Percentiles rank a stretch among this genome's conserved stretches.
These are phyloP conservation scores for Myxozyma kluyveri DNA, from an alignment of 805 yeast species.

Conservation along the genomic window DNA sequence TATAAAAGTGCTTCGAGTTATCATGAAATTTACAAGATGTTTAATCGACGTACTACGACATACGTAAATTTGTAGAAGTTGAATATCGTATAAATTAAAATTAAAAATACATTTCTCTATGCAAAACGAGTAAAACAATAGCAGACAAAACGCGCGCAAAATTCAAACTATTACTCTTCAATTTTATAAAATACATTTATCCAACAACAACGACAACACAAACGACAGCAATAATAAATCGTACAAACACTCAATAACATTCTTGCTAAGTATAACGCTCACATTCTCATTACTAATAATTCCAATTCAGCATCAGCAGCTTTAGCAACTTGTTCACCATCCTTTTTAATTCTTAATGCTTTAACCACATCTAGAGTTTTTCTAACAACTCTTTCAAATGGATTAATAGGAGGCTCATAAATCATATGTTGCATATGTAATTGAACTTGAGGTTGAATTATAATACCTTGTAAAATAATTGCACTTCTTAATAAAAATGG, in stretches of 20 bases:
- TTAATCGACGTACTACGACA: too few species aligned
- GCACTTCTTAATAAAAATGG: constrained; percentile 24
- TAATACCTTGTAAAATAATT: constrained; percentile 15
- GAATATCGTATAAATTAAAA: too few species aligned
- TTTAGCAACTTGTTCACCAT: constrained; percentile 10
- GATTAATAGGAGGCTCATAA: constrained; percentile 10
- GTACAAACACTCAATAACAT: not conserved
- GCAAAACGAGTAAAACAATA: too few species aligned
- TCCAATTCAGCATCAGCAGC: constrained; percentile 19
- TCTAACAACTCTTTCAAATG: constrained; percentile 23
- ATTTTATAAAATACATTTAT: too few species aligned
- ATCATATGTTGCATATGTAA: constrained; percentile 4
- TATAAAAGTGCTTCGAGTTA: too few species aligned
- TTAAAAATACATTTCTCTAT: too few species aligned
- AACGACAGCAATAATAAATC: not conserved
- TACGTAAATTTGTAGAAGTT: too few species aligned
- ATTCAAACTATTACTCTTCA: too few species aligned
- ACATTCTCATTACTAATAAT: constrained; percentile 18
- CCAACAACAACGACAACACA: too few species aligned
- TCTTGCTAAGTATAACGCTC: not conserved
- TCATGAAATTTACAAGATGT: too few species aligned
- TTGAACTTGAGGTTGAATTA: constrained; percentile 9
- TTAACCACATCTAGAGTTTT: constrained; percentile 19
- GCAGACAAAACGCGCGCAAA: too few species aligned
- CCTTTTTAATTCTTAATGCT: constrained; percentile 3